A percentile compares a stretch with the other conserved stretches of the same genome.
Evolutionary conservation across 1,284 basidiomycete genomes (phyloP).

Genomic region (Irpex sp.): DNA sequence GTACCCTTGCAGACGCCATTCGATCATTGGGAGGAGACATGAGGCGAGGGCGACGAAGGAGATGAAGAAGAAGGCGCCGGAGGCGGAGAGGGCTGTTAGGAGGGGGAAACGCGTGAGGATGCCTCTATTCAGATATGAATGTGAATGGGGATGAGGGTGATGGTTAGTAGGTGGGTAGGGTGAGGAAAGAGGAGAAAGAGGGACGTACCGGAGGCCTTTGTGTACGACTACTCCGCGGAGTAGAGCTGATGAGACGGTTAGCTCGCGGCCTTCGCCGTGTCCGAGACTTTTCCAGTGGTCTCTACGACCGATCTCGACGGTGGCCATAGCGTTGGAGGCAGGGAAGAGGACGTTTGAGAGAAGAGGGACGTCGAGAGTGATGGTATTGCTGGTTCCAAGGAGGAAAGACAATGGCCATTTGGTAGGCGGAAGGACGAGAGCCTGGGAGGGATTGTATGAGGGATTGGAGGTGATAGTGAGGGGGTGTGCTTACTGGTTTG

Average conservation of each 20-base stretch:
- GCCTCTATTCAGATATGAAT: slow-evolving; percentile 40
- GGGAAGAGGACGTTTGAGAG: slow-evolving; percentile 47
- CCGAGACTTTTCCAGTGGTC: slow-evolving; percentile 70
- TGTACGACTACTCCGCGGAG: slow-evolving; percentile 59
- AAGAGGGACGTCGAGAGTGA: slow-evolving; percentile 51
- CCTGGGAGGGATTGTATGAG: slow-evolving; percentile 34
- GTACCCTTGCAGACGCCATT: slow-evolving; percentile 24
- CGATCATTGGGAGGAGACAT: slow-evolving; percentile 35
- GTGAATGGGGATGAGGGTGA: slow-evolving; percentile 6
- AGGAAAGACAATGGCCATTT: slow-evolving; percentile 33
- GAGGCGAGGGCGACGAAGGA: slow-evolving; percentile 45
- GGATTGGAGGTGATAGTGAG: not conserved
- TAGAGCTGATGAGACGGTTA: slow-evolving; percentile 59
- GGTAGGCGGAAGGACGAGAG: slow-evolving; percentile 49
- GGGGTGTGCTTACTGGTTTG: slow-evolving; percentile 51
- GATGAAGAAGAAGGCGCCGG: slow-evolving; percentile 48
- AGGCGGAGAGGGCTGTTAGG: slow-evolving; percentile 40
- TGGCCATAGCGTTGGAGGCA: slow-evolving; percentile 45
- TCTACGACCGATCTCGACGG: slow-evolving; percentile 60
- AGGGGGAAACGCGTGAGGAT: slow-evolving; percentile 68
- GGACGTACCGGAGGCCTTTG: slow-evolving; percentile 59
- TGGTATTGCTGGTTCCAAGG: slow-evolving; percentile 33
- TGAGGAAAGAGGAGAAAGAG: not conserved
- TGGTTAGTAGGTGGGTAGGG: not conserved
- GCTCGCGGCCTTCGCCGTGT: slow-evolving; percentile 62